These are phyloP conservation scores for Niveomyces coronatus DNA, from an alignment of 2,329 filamentous ascomycete genomes.

Conservation along the genomic window DNA sequence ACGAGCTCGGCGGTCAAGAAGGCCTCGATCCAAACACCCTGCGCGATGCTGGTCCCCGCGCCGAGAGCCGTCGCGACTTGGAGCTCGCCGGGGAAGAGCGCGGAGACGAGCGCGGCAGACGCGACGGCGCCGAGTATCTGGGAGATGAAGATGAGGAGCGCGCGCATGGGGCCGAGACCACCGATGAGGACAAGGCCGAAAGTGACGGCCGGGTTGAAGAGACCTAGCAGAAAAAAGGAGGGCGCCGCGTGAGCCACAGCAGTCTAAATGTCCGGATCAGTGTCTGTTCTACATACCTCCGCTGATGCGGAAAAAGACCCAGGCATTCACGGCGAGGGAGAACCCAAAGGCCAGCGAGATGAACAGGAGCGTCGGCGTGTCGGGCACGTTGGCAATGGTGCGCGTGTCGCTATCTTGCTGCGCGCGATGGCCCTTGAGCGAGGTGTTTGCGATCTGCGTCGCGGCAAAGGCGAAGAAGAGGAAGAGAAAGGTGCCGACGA, in stretches of 20 bases:
- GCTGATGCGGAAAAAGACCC: slow-evolving; percentile 37
- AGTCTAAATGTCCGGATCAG: too few relatives aligned
- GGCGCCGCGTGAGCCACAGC: not conserved
- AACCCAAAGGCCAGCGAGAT: slow-evolving; percentile 32
- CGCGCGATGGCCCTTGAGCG: slow-evolving; percentile 15
- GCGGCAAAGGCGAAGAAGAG: slow-evolving; percentile 33
- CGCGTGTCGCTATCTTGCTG: slow-evolving; percentile 16
- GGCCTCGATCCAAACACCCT: slow-evolving; percentile 40
- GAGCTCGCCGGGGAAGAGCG: slow-evolving; percentile 12
- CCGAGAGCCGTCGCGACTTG: slow-evolving; percentile 31
- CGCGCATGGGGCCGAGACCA: slow-evolving; percentile 35
- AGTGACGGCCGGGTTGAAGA: slow-evolving; percentile 32
- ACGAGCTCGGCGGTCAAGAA: slow-evolving; percentile 37
- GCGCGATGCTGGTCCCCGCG: slow-evolving; percentile 28
- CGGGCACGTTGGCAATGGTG: slow-evolving; percentile 32
- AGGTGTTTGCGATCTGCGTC: slow-evolving; percentile 29
- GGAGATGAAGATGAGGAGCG: slow-evolving; percentile 17
- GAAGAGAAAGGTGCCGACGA: slow-evolving; percentile 33
- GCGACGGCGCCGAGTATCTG: slow-evolving; percentile 12
- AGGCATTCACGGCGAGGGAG: slow-evolving; percentile 35
- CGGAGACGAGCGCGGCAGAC: slow-evolving; percentile 12
- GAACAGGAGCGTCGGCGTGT: slow-evolving; percentile 31
- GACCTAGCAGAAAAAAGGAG: slow-evolving; percentile 9
- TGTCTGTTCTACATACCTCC: slow-evolving; percentile 16
- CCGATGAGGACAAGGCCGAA: slow-evolving; percentile 41